Evolutionary conservation across 306 rosid genomes (phyloP).

Genomic region (Malus fusca): DNA sequence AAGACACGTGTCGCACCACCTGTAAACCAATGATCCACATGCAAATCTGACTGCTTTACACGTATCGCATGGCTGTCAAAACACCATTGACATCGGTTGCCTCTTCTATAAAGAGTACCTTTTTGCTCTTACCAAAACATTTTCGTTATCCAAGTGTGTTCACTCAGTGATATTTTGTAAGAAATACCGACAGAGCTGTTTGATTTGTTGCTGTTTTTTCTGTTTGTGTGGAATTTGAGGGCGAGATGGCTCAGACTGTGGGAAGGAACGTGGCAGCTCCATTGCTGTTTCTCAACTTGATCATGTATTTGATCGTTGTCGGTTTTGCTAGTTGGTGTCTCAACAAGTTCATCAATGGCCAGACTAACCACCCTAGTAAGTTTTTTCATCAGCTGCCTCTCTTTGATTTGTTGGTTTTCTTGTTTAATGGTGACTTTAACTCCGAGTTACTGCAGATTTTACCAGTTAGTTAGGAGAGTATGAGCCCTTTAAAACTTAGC

Average conservation of each 20-base stretch:
- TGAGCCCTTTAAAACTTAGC: no score
- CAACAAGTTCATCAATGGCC: conserved; percentile 77
- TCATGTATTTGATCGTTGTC: conserved; percentile 67
- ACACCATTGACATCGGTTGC: not conserved
- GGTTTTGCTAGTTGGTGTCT: conserved; percentile 90
- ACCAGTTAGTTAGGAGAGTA: no score
- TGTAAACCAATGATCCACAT: conserved; percentile 41
- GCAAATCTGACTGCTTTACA: conserved; percentile 33
- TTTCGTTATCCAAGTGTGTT: not conserved
- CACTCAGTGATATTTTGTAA: not conserved
- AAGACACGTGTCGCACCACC: conserved; percentile 73
- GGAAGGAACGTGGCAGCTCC: conserved; percentile 81
- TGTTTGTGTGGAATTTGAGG: not conserved
- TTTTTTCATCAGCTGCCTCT: not conserved
- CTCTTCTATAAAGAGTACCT: conserved; percentile 19
- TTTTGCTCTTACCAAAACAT: not conserved
- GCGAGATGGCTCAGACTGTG: conserved; percentile 57
- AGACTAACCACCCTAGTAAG: conserved; percentile 78
- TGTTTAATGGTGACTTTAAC: not conserved
- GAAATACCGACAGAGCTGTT: not conserved
- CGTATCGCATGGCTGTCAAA: conserved; percentile 26
- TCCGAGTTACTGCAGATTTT: not conserved
- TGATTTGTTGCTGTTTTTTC: not conserved
- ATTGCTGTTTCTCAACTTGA: conserved; percentile 72
- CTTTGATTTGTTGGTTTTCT: not conserved